Base-by-base conservation (phyloP, 805 yeast species). In the Ogataea dorogensis region DNA sequence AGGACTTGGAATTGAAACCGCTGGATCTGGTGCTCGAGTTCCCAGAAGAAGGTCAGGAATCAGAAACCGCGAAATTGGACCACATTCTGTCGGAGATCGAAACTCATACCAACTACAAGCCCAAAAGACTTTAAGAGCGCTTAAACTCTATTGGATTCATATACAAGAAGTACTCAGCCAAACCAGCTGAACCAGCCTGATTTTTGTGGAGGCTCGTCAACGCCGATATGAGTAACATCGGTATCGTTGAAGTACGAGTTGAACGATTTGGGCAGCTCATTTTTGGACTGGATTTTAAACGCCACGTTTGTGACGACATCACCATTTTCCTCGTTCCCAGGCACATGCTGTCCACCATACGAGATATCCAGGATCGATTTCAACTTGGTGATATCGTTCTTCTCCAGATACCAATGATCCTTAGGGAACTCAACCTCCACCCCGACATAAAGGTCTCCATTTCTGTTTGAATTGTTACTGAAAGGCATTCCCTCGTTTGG, bases 401-500 rank as follows among this genome's bases (percentile, higher is more conserved):
- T 75, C 56, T 87, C 96, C 47, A 75, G 59, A 51, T 81, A 80
- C 96, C 96, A 88, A 51, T 80, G 75, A 58, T 87, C 94, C 22
- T 70, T 69, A 2, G 96, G 97, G 57, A 89, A 88, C 49, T 79
- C 86, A 34, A 89, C 77, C 14, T 75, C 75, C n/a, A 86, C 59
- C 34, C 70, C 74, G 12, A 88, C 67, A 51, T 77, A 87, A 45
- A 88, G 63, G 56, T 85, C 85, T 17, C 96, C 96, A 64, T 64
- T 34, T 48, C 51, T 36, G 34, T 46, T 42, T 47, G 53, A 9
- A 41, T 54, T 27, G 42, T 53, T 61, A 40, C 23, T 49, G 46
- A 73, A 51, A 1, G 96, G 96, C 94, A 91, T 86, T 5, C 97
- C 97, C 58, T 87, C 95, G 26, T 73, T 73, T 24, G 69, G 59